Conservation (phyloP, 129 eudicot species). For the Chrysanthemum makinoi region DNA sequence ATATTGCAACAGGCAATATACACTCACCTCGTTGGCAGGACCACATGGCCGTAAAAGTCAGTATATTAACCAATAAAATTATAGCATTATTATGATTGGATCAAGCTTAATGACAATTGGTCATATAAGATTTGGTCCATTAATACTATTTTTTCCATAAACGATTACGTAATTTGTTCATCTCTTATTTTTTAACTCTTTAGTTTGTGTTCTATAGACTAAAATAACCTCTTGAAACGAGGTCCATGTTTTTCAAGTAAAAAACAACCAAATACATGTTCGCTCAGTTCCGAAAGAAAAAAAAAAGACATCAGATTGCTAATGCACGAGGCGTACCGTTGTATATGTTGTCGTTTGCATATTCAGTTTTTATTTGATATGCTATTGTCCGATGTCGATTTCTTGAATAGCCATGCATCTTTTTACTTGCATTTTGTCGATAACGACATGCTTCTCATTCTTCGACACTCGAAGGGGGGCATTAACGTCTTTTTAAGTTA, state of each 20-base stretch:
- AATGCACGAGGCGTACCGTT: no score
- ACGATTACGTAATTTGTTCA: background rate
- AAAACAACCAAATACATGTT: no score
- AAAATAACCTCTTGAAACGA: no score
- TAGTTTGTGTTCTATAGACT: no score
- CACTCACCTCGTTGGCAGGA: no score
- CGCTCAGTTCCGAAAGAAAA: no score
- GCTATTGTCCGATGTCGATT: background rate
- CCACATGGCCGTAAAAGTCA: no score
- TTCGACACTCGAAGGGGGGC: background rate
- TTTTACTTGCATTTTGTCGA: background rate
- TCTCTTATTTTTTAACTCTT: no score
- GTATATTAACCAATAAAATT: background rate
- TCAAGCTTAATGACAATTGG: background rate
- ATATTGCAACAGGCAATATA: no score
- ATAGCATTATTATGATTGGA: background rate
- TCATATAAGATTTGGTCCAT: background rate
- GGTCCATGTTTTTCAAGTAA: no score
- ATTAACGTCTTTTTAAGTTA: background rate
- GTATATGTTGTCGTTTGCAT: no score
- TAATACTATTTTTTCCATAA: background rate
- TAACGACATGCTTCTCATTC: background rate
- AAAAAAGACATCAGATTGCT: no score
- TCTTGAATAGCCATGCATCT: background rate
- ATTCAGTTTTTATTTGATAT: background rate